Conservation (phyloP, 768 basidiomycete species). For the Pisolithus microcarpus region DNA sequence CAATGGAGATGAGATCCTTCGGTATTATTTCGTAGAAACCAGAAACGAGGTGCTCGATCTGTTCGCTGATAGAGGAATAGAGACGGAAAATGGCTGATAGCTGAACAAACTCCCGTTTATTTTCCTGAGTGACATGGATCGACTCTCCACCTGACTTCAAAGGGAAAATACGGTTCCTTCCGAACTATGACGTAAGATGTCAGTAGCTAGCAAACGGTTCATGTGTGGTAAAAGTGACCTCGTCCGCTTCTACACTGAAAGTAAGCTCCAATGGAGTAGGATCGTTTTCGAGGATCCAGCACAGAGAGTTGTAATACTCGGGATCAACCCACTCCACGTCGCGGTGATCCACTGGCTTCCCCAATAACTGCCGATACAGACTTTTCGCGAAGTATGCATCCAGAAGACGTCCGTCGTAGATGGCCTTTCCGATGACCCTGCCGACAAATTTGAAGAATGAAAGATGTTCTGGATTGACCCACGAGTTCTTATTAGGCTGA, state of each 20-base stretch:
- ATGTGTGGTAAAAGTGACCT: constrained; percentile 37
- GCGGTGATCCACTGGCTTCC: constrained; percentile 89
- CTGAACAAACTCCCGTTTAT: constrained; percentile 94
- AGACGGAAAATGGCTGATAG: constrained; percentile 91
- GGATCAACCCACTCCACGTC: constrained; percentile 99
- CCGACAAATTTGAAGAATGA: constrained; percentile 99
- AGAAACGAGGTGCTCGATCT: constrained; percentile 81
- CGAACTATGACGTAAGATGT: constrained; percentile 51
- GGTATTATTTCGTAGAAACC: constrained; percentile 99
- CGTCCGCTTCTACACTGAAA: constrained; percentile 94
- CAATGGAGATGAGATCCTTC: constrained; percentile 89
- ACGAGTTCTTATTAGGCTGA: constrained; percentile 90
- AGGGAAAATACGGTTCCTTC: constrained; percentile 79
- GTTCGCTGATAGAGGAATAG: constrained; percentile 90
- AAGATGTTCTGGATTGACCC: constrained; percentile 92
- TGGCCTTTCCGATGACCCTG: constrained; percentile 94
- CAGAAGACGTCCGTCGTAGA: constrained; percentile 90
- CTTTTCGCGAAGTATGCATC: constrained; percentile 98
- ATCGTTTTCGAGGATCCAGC: constrained; percentile 98
- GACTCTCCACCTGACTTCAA: constrained; percentile 81
- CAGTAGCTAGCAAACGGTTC: background rate
- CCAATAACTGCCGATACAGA: constrained; percentile 89
- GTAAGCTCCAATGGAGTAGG: constrained; percentile 79
- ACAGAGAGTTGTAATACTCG: constrained; percentile 95
- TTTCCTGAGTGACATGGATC: constrained; percentile 90